Evolutionary conservation across 129 eudicot genomes (phyloP).

Genomic region (Flaveria ramosissima): DNA sequence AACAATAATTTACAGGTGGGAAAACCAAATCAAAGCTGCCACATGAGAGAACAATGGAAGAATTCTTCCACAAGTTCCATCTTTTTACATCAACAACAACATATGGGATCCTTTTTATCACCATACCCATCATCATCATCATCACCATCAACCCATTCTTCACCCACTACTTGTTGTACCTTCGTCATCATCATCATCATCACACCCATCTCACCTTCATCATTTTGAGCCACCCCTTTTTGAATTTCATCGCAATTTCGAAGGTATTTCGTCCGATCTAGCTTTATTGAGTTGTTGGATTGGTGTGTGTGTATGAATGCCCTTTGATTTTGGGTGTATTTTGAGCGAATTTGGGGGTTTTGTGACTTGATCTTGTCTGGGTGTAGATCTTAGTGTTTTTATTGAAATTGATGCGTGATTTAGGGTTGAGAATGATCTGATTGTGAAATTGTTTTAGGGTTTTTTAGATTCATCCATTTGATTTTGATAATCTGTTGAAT

Average conservation of each 20-base stretch:
- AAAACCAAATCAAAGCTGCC: slow-evolving; percentile 63
- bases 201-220: slow-evolving; percentile 33
- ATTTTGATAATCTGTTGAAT: slow-evolving; percentile 18
- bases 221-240: slow-evolving; percentile 19
- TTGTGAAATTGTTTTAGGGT: slow-evolving; percentile 2
- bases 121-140: too few relatives aligned
- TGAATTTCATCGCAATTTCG: background rate
- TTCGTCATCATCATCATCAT: slow-evolving; percentile 12
- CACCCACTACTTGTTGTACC: slow-evolving; percentile 11
- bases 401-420: background rate
- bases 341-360: background rate
- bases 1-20: slow-evolving; percentile 42
- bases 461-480: background rate
- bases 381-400: background rate
- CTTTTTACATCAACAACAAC: slow-evolving; percentile 36
- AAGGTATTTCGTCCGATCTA: slow-evolving; percentile 17
- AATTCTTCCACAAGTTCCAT: slow-evolving; percentile 48
- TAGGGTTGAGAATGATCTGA: background rate
- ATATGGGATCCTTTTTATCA: background rate
- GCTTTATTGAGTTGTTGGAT: background rate
- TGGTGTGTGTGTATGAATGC: background rate
- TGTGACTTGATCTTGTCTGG: background rate
- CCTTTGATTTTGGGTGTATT: background rate
- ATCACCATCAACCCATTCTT: background rate
- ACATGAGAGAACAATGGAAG: slow-evolving; percentile 30